Conservation (phyloP, 2,329 filamentous ascomycete species). For the Penicillium sp. region DNA sequence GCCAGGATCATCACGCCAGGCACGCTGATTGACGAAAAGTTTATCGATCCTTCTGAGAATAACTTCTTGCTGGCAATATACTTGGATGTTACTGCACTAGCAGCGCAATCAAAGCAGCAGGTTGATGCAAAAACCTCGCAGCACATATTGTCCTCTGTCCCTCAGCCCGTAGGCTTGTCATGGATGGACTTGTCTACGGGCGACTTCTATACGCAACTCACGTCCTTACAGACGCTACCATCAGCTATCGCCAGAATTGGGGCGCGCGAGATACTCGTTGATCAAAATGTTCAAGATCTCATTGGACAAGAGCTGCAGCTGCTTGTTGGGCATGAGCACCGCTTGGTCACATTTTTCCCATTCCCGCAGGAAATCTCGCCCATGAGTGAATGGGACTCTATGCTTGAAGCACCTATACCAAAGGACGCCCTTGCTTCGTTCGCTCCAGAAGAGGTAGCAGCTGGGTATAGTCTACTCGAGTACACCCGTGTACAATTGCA, state of each 20-base stretch:
- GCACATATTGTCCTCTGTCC: conserved; percentile 33
- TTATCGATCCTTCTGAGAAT: conserved; percentile 91
- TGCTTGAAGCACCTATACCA: conserved; percentile 74
- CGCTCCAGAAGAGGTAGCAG: conserved; percentile 67
- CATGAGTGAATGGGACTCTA: conserved; percentile 68
- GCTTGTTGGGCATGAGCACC: conserved; percentile 72
- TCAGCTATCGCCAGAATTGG: conserved; percentile 80
- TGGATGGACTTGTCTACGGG: conserved; percentile 97
- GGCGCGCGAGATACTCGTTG: conserved; percentile 81
- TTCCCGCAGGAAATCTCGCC: conserved; percentile 47
- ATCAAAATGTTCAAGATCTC: conserved; percentile 61
- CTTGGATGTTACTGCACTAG: conserved; percentile 42
- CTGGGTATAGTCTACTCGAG: conserved; percentile 77
- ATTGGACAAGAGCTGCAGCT: conserved; percentile 63
- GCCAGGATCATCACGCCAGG: conserved; percentile 89
- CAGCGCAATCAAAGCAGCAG: conserved; percentile 23
- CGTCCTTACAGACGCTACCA: conserved; percentile 70
- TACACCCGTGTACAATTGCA: conserved; percentile 81
- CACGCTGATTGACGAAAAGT: conserved; percentile 95
- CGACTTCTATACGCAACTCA: conserved; percentile 83
- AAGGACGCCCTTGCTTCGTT: conserved; percentile 59
- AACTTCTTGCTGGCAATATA: conserved; percentile 89
- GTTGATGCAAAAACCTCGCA: conserved; percentile 26
- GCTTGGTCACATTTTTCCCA: conserved; percentile 72
- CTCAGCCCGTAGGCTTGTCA: conserved; percentile 69